Evolutionary conservation across 768 basidiomycete species (phyloP).

Genomic region (Imleria badia): DNA sequence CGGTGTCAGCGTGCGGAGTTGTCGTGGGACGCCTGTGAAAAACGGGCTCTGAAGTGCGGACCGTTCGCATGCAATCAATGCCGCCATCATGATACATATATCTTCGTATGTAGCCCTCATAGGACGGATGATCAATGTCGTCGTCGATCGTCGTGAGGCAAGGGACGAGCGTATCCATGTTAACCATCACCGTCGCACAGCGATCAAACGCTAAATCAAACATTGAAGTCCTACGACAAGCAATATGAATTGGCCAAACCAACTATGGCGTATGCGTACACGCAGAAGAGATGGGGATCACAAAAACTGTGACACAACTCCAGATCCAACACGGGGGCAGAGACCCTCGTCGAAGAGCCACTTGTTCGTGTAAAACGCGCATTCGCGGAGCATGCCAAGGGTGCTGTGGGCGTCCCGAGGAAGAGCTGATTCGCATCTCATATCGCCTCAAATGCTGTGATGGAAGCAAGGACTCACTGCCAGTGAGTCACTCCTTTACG

Average conservation of each 20-base stretch:
- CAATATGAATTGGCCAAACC: neutral
- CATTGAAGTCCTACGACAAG: neutral
- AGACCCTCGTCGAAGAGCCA: neutral
- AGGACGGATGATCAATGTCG: neutral
- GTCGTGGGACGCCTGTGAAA: neutral
- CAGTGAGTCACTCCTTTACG: neutral
- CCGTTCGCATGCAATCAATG: neutral
- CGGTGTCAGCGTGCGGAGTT: neutral
- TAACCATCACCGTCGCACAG: neutral
- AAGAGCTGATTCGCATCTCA: neutral
- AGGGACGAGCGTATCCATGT: constrained; percentile 6
- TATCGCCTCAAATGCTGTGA: constrained; percentile 1
- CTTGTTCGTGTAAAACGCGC: neutral
- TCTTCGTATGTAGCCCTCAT: neutral
- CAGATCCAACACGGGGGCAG: neutral
- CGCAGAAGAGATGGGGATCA: neutral
- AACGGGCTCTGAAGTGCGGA: neutral
- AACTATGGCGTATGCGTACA: neutral
- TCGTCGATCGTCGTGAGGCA: constrained; percentile 8
- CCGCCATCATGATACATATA: neutral
- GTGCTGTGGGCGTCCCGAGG: constrained; percentile 17
- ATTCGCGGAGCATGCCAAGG: neutral
- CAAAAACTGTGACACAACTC: neutral
- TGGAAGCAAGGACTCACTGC: constrained; percentile 1
- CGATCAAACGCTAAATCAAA: neutral